A percentile compares a stretch with the other conserved stretches of the same genome.
These are phyloP conservation scores for Diaporthe vexans DNA, from an alignment of 2,329 filamentous ascomycete genomes.

Conservation along the genomic window DNA sequence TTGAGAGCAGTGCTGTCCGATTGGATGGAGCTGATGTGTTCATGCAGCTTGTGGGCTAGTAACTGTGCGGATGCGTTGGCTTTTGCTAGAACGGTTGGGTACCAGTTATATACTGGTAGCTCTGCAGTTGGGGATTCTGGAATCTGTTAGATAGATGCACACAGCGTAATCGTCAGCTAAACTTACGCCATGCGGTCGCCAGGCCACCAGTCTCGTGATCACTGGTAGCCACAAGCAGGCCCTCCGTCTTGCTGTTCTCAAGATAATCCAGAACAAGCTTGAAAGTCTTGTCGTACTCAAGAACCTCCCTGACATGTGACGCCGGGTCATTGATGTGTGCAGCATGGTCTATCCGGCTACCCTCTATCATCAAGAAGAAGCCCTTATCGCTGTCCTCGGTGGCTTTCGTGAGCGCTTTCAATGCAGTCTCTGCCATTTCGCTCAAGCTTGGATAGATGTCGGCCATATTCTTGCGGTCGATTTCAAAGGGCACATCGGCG, in stretches of 20 bases:
- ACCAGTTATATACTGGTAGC: conserved; percentile 78
- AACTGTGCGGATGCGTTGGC: conserved; percentile 85
- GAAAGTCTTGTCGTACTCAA: conserved; percentile 95
- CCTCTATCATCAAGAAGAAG: conserved; percentile 99
- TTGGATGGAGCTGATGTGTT: conserved; percentile 65
- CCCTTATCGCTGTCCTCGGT: conserved; percentile 89
- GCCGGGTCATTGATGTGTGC: conserved; percentile 88
- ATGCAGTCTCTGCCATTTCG: conserved; percentile 89
- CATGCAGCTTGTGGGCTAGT: conserved; percentile 72
- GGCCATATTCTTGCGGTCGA: conserved; percentile 85
- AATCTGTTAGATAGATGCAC: conserved; percentile 1
- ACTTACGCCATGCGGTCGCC: conserved; percentile 80
- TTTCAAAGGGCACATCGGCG: conserved; percentile 90
- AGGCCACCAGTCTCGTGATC: conserved; percentile 98
- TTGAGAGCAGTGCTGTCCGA: conserved; percentile 48
- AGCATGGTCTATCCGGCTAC: conserved; percentile 95
- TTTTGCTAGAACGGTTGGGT: conserved; percentile 80
- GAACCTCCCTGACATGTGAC: conserved; percentile 89
- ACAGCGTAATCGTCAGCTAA: not conserved
- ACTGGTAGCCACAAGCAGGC: conserved; percentile 88
- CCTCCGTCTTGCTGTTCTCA: conserved; percentile 78
- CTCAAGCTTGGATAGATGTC: conserved; percentile 89
- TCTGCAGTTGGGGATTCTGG: conserved; percentile 49
- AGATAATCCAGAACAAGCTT: conserved; percentile 87
- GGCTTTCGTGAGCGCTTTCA: conserved; percentile 83